Percentiles rank a stretch among this genome's conserved stretches.
Evolutionary conservation across 2,329 filamentous ascomycete species (phyloP).

Genomic region (Aspergillus jensenii): DNA sequence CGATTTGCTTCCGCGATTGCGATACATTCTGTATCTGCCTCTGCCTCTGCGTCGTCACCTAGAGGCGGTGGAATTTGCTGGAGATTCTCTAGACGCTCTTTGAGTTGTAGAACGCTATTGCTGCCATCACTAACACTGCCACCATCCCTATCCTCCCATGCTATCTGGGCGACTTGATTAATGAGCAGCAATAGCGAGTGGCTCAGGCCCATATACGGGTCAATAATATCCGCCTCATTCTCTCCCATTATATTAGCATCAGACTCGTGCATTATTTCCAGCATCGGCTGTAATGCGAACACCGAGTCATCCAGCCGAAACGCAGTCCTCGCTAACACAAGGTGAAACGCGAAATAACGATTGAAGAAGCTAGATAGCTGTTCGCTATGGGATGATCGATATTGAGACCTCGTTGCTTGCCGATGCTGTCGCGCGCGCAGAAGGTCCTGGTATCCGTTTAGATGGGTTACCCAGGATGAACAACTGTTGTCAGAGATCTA

Average conservation of each 20-base stretch:
- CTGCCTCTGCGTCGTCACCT: background rate
- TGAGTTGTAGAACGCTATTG: background rate
- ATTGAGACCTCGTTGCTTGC: too few species aligned
- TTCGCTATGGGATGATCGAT: constrained; percentile 14
- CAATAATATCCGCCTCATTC: background rate
- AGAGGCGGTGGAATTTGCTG: background rate
- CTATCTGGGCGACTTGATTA: background rate
- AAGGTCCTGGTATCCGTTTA: constrained; percentile 25
- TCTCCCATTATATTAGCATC: too few species aligned
- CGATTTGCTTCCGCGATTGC: background rate
- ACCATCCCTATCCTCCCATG: background rate
- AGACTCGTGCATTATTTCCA: too few species aligned
- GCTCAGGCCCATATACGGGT: background rate
- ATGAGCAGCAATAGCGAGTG: background rate
- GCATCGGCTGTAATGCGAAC: background rate
- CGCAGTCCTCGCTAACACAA: constrained; percentile 27
- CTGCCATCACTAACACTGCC: background rate
- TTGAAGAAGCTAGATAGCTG: constrained; percentile 24
- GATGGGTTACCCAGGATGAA: constrained; percentile 27
- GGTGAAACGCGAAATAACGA: constrained; percentile 28
- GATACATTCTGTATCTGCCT: background rate
- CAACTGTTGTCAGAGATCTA: constrained; percentile 28
- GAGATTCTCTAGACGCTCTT: background rate
- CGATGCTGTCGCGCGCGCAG: constrained; percentile 1
- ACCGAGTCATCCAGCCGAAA: constrained; percentile 16